Conservation (phyloP, 805 yeast genomes). For the Barnettozyma pratensis region DNA sequence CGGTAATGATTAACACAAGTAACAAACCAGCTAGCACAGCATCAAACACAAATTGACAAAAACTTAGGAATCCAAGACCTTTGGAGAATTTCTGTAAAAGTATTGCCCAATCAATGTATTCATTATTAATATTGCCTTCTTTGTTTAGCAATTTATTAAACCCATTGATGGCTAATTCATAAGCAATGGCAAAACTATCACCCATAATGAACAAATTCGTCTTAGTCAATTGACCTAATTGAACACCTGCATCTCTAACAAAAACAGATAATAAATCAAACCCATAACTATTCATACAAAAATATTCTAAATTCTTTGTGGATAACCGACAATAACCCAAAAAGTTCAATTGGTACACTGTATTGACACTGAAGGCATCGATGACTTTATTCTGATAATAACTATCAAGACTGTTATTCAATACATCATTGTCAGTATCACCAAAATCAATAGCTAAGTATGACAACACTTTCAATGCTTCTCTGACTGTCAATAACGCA, state of each 20-base stretch:
- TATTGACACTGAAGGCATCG: constrained; percentile 40
- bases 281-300: constrained; percentile 37
- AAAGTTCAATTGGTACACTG: constrained; percentile 38
- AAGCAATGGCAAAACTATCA: constrained; percentile 36
- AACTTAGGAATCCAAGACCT: constrained; percentile 19
- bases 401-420: constrained; percentile 21
- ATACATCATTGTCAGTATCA: constrained; percentile 16
- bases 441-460: constrained; percentile 43
- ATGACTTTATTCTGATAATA: constrained; percentile 29
- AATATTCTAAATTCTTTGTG: constrained; percentile 11
- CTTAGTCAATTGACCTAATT: constrained; percentile 36
- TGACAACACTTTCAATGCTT: constrained; percentile 39
- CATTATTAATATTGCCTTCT: constrained; percentile 9
- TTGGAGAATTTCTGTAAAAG: constrained; percentile 23
- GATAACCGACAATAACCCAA: constrained; percentile 45
- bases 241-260: constrained; percentile 46
- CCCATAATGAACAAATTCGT: constrained; percentile 36
- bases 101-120: constrained; percentile 23
- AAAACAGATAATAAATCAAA: constrained; percentile 43
- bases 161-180: constrained; percentile 30
- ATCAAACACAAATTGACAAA: constrained; percentile 9
- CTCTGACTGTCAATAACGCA: constrained; percentile 32
- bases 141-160: constrained; percentile 21
- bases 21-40: constrained; percentile 1
- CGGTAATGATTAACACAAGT: background rate